Evolutionary conservation across 2,329 filamentous ascomycete species (phyloP).

Genomic region (Penicillium hesseltinei): DNA sequence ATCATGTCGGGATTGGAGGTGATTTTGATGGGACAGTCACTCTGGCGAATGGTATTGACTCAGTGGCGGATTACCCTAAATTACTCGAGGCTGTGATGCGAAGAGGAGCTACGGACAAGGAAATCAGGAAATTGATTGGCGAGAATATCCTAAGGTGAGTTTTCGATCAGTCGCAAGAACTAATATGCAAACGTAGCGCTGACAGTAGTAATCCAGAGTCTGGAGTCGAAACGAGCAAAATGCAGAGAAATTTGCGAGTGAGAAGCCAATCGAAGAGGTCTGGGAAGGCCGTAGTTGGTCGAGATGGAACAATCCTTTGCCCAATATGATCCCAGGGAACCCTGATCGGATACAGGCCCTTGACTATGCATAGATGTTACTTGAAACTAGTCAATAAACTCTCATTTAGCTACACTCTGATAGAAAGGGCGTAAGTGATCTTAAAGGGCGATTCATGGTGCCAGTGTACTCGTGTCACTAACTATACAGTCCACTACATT

Average conservation of each 20-base stretch:
- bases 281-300: background rate
- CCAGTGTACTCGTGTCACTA: background rate
- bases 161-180: no score
- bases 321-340: background rate
- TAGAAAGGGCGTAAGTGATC: background rate
- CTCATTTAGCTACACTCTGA: background rate
- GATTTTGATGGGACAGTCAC: constrained; percentile 29
- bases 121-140: constrained; percentile 36
- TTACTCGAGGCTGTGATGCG: constrained; percentile 37
- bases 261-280: background rate
- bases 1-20: constrained; percentile 39
- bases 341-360: background rate
- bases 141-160: constrained; percentile 33
- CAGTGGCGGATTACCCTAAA: constrained; percentile 33
- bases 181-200: background rate
- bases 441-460: background rate
- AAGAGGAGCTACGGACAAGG: constrained; percentile 38
- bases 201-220: background rate
- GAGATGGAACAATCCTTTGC: background rate
- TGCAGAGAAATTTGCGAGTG: background rate
- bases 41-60: constrained; percentile 35
- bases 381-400: background rate
- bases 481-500: no score
- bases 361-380: background rate
- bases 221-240: background rate